These are phyloP conservation scores for Globisporangium irregulare DNA, from an alignment of 352 stramenopile species.

Conservation along the genomic window DNA sequence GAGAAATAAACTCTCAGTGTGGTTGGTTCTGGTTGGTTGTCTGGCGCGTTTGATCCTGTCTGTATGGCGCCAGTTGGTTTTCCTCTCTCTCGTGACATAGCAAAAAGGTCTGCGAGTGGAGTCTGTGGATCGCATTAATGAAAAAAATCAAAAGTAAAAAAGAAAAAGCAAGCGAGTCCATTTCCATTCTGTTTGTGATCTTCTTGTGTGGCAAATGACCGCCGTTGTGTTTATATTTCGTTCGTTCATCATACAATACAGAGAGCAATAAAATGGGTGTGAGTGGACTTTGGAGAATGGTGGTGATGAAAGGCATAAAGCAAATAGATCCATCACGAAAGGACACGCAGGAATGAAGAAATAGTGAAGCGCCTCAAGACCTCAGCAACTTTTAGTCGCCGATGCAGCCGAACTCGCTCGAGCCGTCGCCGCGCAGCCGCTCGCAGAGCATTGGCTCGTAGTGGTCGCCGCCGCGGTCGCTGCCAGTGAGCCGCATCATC, in stretches of 20 bases:
- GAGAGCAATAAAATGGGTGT: conserved; percentile 4
- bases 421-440: conserved; percentile 78
- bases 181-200: conserved; percentile 5
- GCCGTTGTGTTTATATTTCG: conserved; percentile 9
- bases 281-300: neutral
- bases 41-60: neutral
- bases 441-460: conserved; percentile 88
- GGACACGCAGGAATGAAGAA: neutral
- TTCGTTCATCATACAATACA: conserved; percentile 19
- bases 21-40: neutral
- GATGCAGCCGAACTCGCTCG: conserved; percentile 80
- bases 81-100: neutral
- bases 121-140: conserved; percentile 12
- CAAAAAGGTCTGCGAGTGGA: neutral
- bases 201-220: conserved; percentile 8
- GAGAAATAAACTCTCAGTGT: neutral
- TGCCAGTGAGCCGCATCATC: conserved; percentile 84
- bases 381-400: conserved; percentile 43
- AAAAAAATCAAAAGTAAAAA: conserved; percentile 16
- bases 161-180: conserved; percentile 3
- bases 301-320: conserved; percentile 3
- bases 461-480: conserved; percentile 81
- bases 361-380: neutral
- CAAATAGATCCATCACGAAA: neutral
- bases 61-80: neutral